phyloP scores from a whole-genome alignment of 768 basidiomycete genomes.

The Podaxis rugospora region DNA sequence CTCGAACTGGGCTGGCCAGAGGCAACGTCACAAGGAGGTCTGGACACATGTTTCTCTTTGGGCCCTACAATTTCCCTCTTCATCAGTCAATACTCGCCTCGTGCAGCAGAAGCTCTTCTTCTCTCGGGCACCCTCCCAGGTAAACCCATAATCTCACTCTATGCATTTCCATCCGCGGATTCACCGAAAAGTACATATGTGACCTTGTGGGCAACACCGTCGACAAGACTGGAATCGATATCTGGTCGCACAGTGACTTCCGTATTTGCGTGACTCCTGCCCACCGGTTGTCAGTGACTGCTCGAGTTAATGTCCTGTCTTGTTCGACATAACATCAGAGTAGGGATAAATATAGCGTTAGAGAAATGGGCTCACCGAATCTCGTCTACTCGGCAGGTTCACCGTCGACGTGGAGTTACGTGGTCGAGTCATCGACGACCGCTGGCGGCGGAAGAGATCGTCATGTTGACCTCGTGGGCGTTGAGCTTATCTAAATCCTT shows the following conservation, averaged over 20 bases:
- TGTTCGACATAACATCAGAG: not conserved
- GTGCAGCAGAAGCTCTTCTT: constrained; percentile 3
- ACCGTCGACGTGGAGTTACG: not conserved
- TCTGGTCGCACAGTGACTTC: not conserved
- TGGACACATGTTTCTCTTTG: not conserved
- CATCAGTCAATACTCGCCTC: not conserved
- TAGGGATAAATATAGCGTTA: not conserved
- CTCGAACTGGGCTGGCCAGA: not conserved
- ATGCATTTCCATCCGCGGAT: not conserved
- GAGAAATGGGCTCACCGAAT: not conserved
- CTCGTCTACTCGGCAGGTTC: not conserved
- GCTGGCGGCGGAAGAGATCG: not conserved
- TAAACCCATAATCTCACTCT: not conserved
- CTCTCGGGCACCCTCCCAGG: not conserved
- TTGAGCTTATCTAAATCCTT: not conserved
- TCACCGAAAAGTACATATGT: not conserved
- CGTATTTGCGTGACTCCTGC: no score
- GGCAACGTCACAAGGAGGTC: not conserved
- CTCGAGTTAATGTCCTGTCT: not conserved
- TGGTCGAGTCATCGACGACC: not conserved
- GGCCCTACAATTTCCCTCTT: not conserved
- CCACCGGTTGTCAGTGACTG: not conserved
- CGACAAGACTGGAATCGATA: not conserved
- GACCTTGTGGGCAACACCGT: not conserved
- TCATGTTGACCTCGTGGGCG: not conserved